A percentile compares a stretch with the other conserved stretches of the same genome.
Evolutionary conservation across 208 protist genomes (phyloP).

Genomic region (Tritrichomonas musculus): DNA sequence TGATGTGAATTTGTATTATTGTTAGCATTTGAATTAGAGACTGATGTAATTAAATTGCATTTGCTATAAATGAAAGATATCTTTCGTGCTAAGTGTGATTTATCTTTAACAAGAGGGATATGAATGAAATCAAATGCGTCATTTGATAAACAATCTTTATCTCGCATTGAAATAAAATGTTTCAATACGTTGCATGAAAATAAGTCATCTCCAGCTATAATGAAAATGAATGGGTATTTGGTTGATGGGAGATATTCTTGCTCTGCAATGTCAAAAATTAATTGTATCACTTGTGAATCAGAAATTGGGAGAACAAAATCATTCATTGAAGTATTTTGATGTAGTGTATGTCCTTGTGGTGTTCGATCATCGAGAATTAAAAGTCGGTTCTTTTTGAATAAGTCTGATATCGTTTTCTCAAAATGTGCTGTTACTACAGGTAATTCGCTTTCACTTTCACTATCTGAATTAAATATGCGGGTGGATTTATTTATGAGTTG

Average conservation of each 20-base stretch:
- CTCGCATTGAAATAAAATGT: background rate
- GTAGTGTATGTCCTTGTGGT: background rate
- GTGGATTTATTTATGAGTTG: background rate
- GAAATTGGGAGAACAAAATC: background rate
- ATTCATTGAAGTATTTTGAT: background rate
- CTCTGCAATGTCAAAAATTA: background rate
- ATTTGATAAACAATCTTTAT: background rate
- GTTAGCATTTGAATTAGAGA: too few species aligned
- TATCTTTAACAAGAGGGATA: background rate
- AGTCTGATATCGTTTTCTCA: background rate
- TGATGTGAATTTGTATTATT: too few species aligned
- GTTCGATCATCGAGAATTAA: background rate
- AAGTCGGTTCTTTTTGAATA: background rate
- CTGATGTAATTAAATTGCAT: too few species aligned
- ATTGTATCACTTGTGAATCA: background rate
- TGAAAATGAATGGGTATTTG: background rate
- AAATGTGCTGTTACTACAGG: background rate
- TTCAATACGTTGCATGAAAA: background rate
- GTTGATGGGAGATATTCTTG: background rate
- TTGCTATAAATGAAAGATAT: too few species aligned
- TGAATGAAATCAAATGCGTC: background rate
- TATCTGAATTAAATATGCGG: background rate
- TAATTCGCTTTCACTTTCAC: background rate
- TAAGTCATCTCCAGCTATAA: conserved; percentile 8
- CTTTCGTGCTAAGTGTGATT: background rate